Percentiles rank a stretch among this genome's conserved stretches.
phyloP scores from a whole-genome alignment of 2,329 filamentous ascomycete species.

The Chaetothyriales sp. region DNA sequence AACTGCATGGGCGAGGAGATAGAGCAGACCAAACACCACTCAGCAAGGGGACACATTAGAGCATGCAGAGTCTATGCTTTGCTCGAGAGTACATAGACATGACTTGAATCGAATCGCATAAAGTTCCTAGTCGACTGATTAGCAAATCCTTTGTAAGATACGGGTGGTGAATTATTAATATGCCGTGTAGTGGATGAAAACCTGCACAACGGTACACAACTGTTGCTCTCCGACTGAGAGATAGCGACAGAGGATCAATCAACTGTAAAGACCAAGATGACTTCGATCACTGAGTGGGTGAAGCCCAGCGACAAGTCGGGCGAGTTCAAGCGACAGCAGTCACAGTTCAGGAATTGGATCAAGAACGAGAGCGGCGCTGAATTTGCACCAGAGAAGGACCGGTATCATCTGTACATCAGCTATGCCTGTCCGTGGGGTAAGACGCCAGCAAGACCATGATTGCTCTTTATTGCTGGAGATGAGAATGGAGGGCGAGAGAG shows the following conservation, averaged over 20 bases:
- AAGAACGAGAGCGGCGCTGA: slow-evolving; percentile 54
- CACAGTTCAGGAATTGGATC: slow-evolving; percentile 68
- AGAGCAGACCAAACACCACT: not conserved
- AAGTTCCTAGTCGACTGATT: not conserved
- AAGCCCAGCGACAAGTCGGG: slow-evolving; percentile 51
- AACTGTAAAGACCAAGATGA: too few species aligned
- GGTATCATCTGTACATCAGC: slow-evolving; percentile 90
- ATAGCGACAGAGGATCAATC: too few species aligned
- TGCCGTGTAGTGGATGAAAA: too few species aligned
- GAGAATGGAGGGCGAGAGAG: too few species aligned
- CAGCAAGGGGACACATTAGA: not conserved
- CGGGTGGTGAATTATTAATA: not conserved
- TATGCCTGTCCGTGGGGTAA: slow-evolving; percentile 82
- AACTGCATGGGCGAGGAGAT: not conserved
- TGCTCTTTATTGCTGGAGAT: too few species aligned
- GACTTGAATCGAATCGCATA: not conserved
- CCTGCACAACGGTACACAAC: too few species aligned
- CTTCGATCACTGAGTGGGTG: slow-evolving; percentile 68
- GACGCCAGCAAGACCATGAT: slow-evolving; percentile 15
- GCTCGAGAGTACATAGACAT: not conserved
- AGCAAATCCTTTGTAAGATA: not conserved
- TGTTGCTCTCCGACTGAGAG: too few species aligned
- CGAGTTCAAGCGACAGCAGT: slow-evolving; percentile 82
- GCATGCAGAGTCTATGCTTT: not conserved
- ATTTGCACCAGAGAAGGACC: slow-evolving; percentile 71